These are phyloP conservation scores for Amorphotheca resinae DNA, from an alignment of 495 filamentous ascomycete genomes.

Conservation along the genomic window DNA sequence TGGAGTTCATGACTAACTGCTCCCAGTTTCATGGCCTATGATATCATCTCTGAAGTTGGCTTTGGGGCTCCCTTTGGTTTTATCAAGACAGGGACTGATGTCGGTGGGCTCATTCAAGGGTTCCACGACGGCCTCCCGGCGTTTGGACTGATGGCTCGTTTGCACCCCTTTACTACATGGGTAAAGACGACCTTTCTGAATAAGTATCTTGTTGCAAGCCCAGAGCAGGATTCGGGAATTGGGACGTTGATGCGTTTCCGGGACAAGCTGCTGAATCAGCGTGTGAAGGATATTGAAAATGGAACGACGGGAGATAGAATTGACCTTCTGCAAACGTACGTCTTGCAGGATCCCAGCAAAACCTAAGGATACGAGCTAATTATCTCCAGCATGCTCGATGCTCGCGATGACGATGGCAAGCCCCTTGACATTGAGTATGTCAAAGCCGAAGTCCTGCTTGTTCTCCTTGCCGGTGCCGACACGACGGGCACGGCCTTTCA, in stretches of 20 bases:
- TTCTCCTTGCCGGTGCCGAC: slow-evolving; percentile 52
- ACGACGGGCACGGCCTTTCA: slow-evolving; percentile 47
- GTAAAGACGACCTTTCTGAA: slow-evolving; percentile 40
- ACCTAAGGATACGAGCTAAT: no score
- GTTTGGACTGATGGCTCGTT: slow-evolving; percentile 34
- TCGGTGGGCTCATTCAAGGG: slow-evolving; percentile 39
- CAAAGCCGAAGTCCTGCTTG: slow-evolving; percentile 40
- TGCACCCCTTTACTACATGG: slow-evolving; percentile 43
- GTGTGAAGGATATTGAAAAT: slow-evolving; percentile 20
- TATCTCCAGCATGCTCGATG: slow-evolving; percentile 33
- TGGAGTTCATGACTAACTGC: no score
- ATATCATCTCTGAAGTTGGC: slow-evolving; percentile 51
- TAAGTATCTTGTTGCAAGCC: slow-evolving; percentile 40
- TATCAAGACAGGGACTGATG: slow-evolving; percentile 43
- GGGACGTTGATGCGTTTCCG: slow-evolving; percentile 40
- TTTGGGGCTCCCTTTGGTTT: slow-evolving; percentile 53
- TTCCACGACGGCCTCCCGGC: slow-evolving; percentile 38
- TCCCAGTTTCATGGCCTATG: slow-evolving; percentile 45
- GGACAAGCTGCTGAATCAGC: slow-evolving; percentile 25
- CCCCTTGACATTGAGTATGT: slow-evolving; percentile 35
- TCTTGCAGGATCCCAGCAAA: no score
- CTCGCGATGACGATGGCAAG: slow-evolving; percentile 32
- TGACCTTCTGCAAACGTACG: slow-evolving; percentile 28
- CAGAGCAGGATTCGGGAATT: slow-evolving; percentile 36
- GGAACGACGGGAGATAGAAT: slow-evolving; percentile 23